Evolutionary conservation across 352 stramenopile species (phyloP).

Genomic region (Phytopythium boreale): DNA sequence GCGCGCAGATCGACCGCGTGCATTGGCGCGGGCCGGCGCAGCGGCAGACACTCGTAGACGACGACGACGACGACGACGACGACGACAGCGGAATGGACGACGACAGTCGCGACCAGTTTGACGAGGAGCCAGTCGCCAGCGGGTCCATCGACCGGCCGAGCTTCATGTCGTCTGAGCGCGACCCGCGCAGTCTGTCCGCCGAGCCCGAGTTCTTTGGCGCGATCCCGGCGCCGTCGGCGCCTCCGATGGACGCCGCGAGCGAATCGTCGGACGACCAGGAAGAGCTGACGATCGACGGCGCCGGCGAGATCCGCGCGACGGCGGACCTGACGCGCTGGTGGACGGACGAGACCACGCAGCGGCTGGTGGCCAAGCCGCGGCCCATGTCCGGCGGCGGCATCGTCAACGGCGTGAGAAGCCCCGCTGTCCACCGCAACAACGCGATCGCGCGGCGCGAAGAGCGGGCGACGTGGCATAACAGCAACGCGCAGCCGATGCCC

Average conservation of each 20-base stretch:
- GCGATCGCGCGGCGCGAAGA: neutral
- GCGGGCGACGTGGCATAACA: constrained; percentile 2
- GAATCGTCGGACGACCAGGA: constrained; percentile 40
- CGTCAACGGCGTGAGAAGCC: constrained; percentile 8
- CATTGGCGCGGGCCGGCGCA: constrained; percentile 4
- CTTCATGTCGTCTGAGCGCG: constrained; percentile 37
- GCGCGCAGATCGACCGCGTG: constrained; percentile 6
- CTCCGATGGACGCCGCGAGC: constrained; percentile 22
- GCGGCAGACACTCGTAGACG: constrained; percentile 7
- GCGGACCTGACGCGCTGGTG: constrained; percentile 47
- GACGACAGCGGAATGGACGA: constrained; percentile 16
- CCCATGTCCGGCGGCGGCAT: constrained; percentile 10
- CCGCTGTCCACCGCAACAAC: neutral
- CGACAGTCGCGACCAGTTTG: constrained; percentile 12
- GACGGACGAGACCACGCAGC: constrained; percentile 25
- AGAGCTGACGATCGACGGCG: constrained; percentile 38
- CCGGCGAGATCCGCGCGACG: constrained; percentile 37
- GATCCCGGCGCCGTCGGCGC: constrained; percentile 22
- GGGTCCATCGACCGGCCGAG: constrained; percentile 18
- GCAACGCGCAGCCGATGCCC: neutral
- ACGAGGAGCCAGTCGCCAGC: constrained; percentile 2
- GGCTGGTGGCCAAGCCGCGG: constrained; percentile 7
- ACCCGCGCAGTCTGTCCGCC: constrained; percentile 18
- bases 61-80: constrained; percentile 4
- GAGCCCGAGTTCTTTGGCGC: constrained; percentile 22